Base-by-base conservation (phyloP, 2,329 filamentous ascomycete genomes). In the Ampelomyces quisqualis region DNA sequence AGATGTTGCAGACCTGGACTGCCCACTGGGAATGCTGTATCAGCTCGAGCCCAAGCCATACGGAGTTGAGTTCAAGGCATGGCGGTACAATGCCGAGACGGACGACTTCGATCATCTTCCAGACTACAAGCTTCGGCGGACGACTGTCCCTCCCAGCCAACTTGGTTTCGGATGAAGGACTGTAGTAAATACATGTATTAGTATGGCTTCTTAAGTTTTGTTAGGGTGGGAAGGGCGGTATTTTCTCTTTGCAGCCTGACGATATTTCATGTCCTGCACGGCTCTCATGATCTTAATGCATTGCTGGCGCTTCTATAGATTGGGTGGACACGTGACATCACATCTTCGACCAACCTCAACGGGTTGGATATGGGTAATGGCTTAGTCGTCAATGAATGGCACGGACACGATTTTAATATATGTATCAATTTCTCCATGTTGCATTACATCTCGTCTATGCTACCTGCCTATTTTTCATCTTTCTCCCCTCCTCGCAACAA, bases 31-130 rank as follows among this genome's bases (percentile, higher is more conserved):
- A 13, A 90, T 95, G 76, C 77, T 96, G 6, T 98, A 95, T 68
- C 88, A 90, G 55, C 85, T 98, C 33, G 91, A 98, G 70, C 93
- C 93, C 22, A 96, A 96, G 76, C 93, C 93, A 1, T 98, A 98
- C 55, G 93, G 93, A 10, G 90, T 96, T 43, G 91, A 95, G 47
- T 96, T 97, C 73, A 91, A 95, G 67, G 91, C 90, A 0, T 98
- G 95, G 75, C 81, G 84, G 47, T 98, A 95, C 73, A 88, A 95
- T 63, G 80, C 88, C 48, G 75, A 78, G 3, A 79, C 73, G 14
- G 82, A 85, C 49, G 89, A 85, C 78, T 98, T 98, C 58, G 83
- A 93, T 44, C 84, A 93, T 64, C 71, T 94, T 31, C 86, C 85
- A n/a, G 78, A 90, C 60, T 97, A 93, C 70, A 82, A 86, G 68